Evolutionary conservation across 345 rosid genomes (phyloP).

Genomic region (Pistacia integerrima): DNA sequence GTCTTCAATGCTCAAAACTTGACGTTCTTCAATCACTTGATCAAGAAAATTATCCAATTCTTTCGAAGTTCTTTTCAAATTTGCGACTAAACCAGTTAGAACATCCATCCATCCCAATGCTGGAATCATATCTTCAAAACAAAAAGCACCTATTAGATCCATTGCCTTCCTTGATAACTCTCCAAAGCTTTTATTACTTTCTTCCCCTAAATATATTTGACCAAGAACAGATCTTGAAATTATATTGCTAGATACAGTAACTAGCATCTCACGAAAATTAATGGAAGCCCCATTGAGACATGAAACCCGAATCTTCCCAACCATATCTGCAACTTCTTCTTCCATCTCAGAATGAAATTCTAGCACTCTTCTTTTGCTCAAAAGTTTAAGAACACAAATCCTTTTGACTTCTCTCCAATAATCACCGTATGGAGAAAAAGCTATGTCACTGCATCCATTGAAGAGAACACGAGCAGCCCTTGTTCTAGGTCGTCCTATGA

Average conservation of each 20-base stretch:
- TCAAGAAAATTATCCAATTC: slow-evolving; percentile 25
- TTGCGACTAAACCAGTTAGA: slow-evolving; percentile 20
- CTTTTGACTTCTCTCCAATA: slow-evolving; percentile 31
- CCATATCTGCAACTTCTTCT: slow-evolving; percentile 23
- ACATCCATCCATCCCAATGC: slow-evolving; percentile 24
- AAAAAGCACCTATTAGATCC: slow-evolving; percentile 5
- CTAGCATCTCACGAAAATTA: slow-evolving; percentile 17
- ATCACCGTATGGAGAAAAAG: slow-evolving; percentile 29
- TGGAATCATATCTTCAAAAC: slow-evolving; percentile 20
- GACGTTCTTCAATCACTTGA: slow-evolving; percentile 21
- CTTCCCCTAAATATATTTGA: slow-evolving; percentile 7
- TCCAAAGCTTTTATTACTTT: neutral
- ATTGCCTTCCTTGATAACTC: neutral
- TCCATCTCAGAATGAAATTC: slow-evolving; percentile 30
- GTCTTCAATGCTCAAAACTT: neutral
- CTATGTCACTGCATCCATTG: slow-evolving; percentile 17
- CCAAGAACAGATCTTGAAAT: slow-evolving; percentile 23
- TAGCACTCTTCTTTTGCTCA: slow-evolving; percentile 23
- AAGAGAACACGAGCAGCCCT: slow-evolving; percentile 15
- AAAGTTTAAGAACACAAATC: slow-evolving; percentile 19
- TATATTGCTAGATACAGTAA: slow-evolving; percentile 2
- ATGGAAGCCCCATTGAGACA: neutral
- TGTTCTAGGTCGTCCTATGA: neutral
- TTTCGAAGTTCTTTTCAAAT: slow-evolving; percentile 12
- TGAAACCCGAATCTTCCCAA: slow-evolving; percentile 6